Evolutionary conservation across 225 moss, liverwort and hornwort species (phyloP), one percentile per base, ranked within the genome.

Genomic region (Polytrichum formosum): DNA sequence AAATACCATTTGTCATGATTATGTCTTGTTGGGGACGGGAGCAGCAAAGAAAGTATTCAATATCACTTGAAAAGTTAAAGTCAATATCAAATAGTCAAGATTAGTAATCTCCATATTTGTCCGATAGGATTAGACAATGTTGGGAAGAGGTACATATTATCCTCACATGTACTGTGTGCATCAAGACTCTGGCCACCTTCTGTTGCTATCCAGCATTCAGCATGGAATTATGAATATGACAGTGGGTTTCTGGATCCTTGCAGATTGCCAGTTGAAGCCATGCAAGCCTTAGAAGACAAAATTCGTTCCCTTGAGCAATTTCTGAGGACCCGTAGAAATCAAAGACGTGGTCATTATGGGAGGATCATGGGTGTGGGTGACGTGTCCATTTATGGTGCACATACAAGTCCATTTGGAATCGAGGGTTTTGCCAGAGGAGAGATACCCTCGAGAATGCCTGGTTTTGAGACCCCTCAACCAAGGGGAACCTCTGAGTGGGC

Each of bases 241-340:
- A 46, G 46, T 46, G 16, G 46, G 13, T 46, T 13, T 46, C 13
- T 46, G 16, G 16, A 46, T 46, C 0, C 66, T 9, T 69, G 80
- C 79, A 88, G 98, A 73, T 77, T 98, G 70, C 91, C 98, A 6
- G 87, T 85, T 79, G 94, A 94, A 70, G 92, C 94, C 56, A 94
- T 98, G 94, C 94, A 84, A 53, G 90, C 85, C 18, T 77, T 94
- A 70, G 98, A 98, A 72, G 94, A 92, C 71, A 92, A 98, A 78
- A 77, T 94, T 70, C 85, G 98, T 25, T 91, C 92, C 6, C 79
- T 98, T 78, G 98, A 98, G 83, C 94, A 98, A 75, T 98, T 98
- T 82, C 82, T 98, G 6, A 90, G 98, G 54, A 79, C 87, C 54
- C 91, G 98, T 31, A 87, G 94, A 59, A 92, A 91, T 70, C 94